phyloP scores from a whole-genome alignment of 2,329 filamentous ascomycete genomes.

The Alternaria dauci region DNA sequence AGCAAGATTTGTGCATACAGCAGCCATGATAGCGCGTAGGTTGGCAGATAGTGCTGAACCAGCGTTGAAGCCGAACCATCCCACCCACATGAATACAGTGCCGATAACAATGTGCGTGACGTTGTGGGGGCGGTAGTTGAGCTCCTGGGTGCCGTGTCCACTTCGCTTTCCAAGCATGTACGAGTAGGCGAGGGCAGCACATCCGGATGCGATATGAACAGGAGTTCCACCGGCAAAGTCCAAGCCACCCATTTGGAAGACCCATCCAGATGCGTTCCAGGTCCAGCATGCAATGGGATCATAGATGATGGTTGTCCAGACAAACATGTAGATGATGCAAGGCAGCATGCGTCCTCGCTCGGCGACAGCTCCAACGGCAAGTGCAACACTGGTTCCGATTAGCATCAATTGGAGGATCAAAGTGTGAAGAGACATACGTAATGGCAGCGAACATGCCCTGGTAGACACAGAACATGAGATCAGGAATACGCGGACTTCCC shows the following conservation, averaged over 20 bases:
- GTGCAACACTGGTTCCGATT: slow-evolving; percentile 68
- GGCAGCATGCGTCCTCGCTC: slow-evolving; percentile 89
- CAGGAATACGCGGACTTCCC: slow-evolving; percentile 75
- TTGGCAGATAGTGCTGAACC: slow-evolving; percentile 84
- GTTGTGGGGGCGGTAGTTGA: slow-evolving; percentile 93
- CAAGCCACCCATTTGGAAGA: slow-evolving; percentile 77
- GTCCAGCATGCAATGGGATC: slow-evolving; percentile 96
- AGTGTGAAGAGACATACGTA: slow-evolving; percentile 69
- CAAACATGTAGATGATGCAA: slow-evolving; percentile 89
- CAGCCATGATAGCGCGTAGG: slow-evolving; percentile 85
- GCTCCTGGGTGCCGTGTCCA: slow-evolving; percentile 84
- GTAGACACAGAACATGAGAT: slow-evolving; percentile 85
- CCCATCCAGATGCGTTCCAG: slow-evolving; percentile 87
- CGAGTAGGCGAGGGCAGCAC: slow-evolving; percentile 85
- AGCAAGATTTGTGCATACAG: slow-evolving; percentile 83
- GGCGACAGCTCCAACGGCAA: slow-evolving; percentile 84
- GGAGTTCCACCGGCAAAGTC: slow-evolving; percentile 92
- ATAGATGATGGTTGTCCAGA: slow-evolving; percentile 90
- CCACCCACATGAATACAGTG: slow-evolving; percentile 93
- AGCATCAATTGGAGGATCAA: background rate
- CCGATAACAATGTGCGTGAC: slow-evolving; percentile 92
- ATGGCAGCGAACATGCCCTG: slow-evolving; percentile 89
- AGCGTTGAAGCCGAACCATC: slow-evolving; percentile 95
- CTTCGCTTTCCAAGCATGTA: slow-evolving; percentile 88
- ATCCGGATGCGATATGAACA: slow-evolving; percentile 85